Evolutionary conservation across 352 stramenopile species (phyloP), one percentile per base, ranked within the genome.

Genomic region (Phytophthora chlamydospora): DNA sequence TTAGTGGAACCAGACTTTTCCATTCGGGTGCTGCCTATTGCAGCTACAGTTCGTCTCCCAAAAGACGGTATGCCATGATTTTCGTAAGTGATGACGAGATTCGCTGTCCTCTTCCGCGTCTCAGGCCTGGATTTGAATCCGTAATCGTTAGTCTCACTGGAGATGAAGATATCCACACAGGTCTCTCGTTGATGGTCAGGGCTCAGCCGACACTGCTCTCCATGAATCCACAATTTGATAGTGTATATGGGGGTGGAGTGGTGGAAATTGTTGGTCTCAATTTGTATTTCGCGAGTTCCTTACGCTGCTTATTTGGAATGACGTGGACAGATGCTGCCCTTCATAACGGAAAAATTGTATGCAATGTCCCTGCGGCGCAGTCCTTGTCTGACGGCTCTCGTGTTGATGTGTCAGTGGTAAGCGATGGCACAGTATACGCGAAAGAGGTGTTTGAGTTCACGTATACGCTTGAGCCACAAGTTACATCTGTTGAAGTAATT

Each of bases 281-380:
- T 48, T 29, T 80, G 14, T 69, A 32, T 24, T 80, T 67, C 27
- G 54, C 58, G 1, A 16, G 29, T 24, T 70, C 60, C 1, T 38
- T 86, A 34, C 45, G 13, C 3, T 86, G 77, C 19, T 21, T 82
- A 13, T 86, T 86, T 32, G 77, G 69, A 8, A 32, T 35, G 4
- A 56, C 29, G 14, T 61, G 53, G 41, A 50, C 52, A 11, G 32
- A 56, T 34, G 71, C 71, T 34, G 35, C 34, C 7, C 40, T 81
- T 21, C 39, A 54, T 6, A n/a, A 66, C 7, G 33, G 31, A 2
- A 78, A 61, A 40, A 67, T 83, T 9, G 3, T 27, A 9, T 85
- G 76, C 24, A 13, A 24, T 14, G 56, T 69, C 2, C 76, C 76
- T 0, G 54, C 44, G 33, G 52, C 68, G 14, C 19, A 57, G 8